Percentiles rank a stretch among this genome's conserved stretches.
Conservation (phyloP, 2,329 filamentous ascomycete genomes). For the Alternaria arbusti region DNA sequence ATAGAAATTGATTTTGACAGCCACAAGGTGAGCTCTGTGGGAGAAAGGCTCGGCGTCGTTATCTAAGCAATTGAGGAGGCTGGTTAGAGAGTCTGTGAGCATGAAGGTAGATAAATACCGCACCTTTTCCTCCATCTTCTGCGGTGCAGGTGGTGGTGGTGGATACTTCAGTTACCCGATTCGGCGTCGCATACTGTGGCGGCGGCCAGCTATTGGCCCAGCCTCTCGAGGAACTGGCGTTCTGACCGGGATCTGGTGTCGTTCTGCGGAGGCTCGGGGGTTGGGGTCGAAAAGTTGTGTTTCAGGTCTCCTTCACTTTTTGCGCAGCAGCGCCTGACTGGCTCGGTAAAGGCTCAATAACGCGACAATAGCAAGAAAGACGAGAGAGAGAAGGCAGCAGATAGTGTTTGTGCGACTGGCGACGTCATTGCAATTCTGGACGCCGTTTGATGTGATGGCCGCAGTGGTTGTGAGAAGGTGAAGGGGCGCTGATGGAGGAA, state of each 20-base stretch:
- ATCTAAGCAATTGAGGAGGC: conserved; percentile 2
- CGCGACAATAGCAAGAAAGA: background rate
- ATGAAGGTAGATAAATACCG: background rate
- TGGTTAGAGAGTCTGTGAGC: background rate
- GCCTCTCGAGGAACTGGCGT: background rate
- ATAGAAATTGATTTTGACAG: background rate
- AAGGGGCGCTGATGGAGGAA: background rate
- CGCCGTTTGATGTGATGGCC: background rate
- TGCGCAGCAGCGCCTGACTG: background rate
- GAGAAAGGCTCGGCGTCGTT: background rate
- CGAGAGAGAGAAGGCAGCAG: background rate
- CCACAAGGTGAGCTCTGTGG: background rate
- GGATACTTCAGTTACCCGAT: background rate
- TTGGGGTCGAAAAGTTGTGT: background rate
- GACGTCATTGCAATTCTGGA: background rate
- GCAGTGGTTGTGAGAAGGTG: background rate
- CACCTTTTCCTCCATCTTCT: background rate
- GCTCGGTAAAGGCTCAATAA: background rate
- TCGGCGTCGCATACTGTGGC: background rate
- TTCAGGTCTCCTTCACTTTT: conserved; percentile 6
- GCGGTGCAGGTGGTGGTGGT: background rate
- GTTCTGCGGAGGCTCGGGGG: background rate
- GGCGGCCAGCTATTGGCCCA: background rate
- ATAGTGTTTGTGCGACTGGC: background rate
- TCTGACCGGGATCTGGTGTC: background rate